Percentiles rank a stretch among this genome's conserved stretches.
Conservation (phyloP, 805 yeast genomes). For the Yarrowia hollandica region DNA sequence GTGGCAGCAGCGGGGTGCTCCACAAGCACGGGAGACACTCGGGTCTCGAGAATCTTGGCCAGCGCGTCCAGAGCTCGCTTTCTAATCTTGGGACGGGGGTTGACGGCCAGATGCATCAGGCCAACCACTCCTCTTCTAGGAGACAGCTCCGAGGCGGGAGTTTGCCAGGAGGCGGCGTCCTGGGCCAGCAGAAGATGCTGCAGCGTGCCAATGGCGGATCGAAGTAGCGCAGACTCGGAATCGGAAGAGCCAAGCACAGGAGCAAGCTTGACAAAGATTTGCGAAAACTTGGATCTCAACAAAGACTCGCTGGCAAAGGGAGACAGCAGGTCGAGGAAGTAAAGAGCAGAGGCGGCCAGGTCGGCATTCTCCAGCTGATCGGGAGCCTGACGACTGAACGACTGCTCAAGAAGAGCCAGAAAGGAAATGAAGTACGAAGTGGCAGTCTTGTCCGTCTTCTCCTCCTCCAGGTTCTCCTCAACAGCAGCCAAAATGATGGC, state of each 20-base stretch:
- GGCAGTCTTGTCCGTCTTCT: slow-evolving; percentile 58
- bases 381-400: slow-evolving; percentile 44
- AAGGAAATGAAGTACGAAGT: slow-evolving; percentile 85
- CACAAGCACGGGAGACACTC: slow-evolving; percentile 75
- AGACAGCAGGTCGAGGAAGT: slow-evolving; percentile 75
- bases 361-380: slow-evolving; percentile 57
- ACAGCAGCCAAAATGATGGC: slow-evolving; percentile 84
- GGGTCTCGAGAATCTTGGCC: slow-evolving; percentile 57
- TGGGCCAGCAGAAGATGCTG: slow-evolving; percentile 79
- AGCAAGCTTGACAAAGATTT: slow-evolving; percentile 75
- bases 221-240: slow-evolving; percentile 76
- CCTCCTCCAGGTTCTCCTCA: slow-evolving; percentile 80
- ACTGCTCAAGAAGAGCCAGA: slow-evolving; percentile 75
- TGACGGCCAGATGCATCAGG: slow-evolving; percentile 72
- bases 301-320: slow-evolving; percentile 63
- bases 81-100: slow-evolving; percentile 92
- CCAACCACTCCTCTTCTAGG: slow-evolving; percentile 83
- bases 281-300: slow-evolving; percentile 71
- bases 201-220: slow-evolving; percentile 82
- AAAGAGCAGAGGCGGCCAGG: slow-evolving; percentile 73
- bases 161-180: slow-evolving; percentile 72
- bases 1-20: slow-evolving; percentile 74
- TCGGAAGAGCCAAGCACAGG: slow-evolving; percentile 69
- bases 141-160: slow-evolving; percentile 46
- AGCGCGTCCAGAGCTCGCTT: slow-evolving; percentile 92